Evolutionary conservation across 169 alveolate genomes (phyloP).

Genomic region (Babesia ovata): DNA sequence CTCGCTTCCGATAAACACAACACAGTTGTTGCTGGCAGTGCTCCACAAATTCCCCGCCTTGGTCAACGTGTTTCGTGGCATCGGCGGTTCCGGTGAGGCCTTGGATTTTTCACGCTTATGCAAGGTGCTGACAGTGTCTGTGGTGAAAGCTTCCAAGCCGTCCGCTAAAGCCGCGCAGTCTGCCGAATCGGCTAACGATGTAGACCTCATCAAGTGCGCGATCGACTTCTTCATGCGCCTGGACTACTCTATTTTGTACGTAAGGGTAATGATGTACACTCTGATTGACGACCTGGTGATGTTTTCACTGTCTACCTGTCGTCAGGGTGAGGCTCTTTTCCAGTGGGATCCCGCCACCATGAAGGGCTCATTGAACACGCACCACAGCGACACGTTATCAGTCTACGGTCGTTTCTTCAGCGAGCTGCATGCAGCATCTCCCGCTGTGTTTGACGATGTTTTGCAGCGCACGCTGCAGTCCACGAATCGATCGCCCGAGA

Average conservation of each 20-base stretch:
- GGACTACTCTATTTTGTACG: slow-evolving; percentile 26
- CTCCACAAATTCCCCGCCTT: slow-evolving; percentile 20
- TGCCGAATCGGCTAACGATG: not conserved
- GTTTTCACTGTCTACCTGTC: slow-evolving; percentile 17
- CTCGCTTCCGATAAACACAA: slow-evolving; percentile 16
- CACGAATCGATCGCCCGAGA: slow-evolving; percentile 2
- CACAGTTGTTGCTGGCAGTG: slow-evolving; percentile 7
- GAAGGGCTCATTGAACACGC: slow-evolving; percentile 2
- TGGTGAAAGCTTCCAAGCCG: slow-evolving; percentile 3
- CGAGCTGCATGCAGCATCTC: slow-evolving; percentile 2
- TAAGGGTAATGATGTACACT: slow-evolving; percentile 32
- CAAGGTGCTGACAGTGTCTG: slow-evolving; percentile 32
- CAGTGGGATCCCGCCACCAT: slow-evolving; percentile 21
- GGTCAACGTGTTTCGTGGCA: slow-evolving; percentile 20
- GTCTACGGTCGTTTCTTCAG: slow-evolving; percentile 5
- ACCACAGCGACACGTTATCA: not conserved
- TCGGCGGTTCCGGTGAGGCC: slow-evolving; percentile 27
- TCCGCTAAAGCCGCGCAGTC: not conserved
- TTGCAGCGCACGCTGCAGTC: slow-evolving; percentile 9
- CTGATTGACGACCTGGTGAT: slow-evolving; percentile 39
- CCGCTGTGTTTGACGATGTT: slow-evolving; percentile 25
- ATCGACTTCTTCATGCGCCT: slow-evolving; percentile 21
- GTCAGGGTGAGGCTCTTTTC: slow-evolving; percentile 14
- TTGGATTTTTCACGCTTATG: slow-evolving; percentile 47
- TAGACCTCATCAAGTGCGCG: not conserved